These are phyloP conservation scores for Urtica urens DNA, from an alignment of 306 rosid genomes.

Conservation along the genomic window DNA sequence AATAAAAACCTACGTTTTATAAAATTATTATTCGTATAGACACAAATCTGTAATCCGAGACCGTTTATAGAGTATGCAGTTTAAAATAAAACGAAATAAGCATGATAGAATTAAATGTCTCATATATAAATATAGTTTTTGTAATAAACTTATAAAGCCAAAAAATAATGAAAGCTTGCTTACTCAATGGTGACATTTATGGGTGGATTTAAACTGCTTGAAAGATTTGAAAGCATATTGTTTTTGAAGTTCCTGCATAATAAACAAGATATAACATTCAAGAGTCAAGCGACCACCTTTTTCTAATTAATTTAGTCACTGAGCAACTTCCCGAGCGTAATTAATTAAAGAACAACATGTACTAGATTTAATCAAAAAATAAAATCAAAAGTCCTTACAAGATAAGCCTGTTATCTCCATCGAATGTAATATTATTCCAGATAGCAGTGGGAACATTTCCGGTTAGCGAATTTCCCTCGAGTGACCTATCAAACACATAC, in stretches of 20 bases:
- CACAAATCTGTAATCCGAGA: too few relatives aligned
- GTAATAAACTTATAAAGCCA: background rate
- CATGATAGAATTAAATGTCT: too few relatives aligned
- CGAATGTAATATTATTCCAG: slow-evolving; percentile 3
- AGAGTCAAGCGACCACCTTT: too few relatives aligned
- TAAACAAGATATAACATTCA: background rate
- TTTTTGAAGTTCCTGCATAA: slow-evolving; percentile 7
- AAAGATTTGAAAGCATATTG: slow-evolving; percentile 5
- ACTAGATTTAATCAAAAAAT: background rate
- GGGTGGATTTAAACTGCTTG: slow-evolving; percentile 13
- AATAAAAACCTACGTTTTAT: too few relatives aligned
- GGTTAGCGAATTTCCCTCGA: slow-evolving; percentile 3
- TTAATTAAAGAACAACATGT: too few relatives aligned
- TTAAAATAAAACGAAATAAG: too few relatives aligned
- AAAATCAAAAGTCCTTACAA: background rate
- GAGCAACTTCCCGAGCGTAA: too few relatives aligned
- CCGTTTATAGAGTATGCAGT: too few relatives aligned
- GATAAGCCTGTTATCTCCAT: background rate
- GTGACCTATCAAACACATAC: background rate
- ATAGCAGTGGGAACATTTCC: slow-evolving; percentile 4
- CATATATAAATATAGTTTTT: background rate
- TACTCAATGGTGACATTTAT: slow-evolving; percentile 7
- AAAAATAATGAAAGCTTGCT: too few relatives aligned
- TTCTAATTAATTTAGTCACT: too few relatives aligned
- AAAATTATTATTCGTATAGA: too few relatives aligned